phyloP scores from a whole-genome alignment of 805 yeast genomes.

The Metschnikowia proteae region DNA sequence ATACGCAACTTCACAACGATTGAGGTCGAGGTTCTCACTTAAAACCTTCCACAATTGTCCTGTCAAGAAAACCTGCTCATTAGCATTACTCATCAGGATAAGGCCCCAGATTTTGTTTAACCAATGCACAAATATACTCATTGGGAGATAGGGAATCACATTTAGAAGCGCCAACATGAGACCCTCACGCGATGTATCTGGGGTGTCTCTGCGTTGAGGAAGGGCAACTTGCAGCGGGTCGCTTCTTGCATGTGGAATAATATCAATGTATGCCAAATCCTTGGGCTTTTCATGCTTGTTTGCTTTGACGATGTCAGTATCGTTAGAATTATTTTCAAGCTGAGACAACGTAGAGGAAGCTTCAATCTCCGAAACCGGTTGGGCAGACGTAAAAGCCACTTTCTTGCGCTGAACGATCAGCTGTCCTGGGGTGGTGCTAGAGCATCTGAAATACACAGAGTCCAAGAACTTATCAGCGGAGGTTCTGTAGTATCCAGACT shows the following conservation, averaged over 20 bases:
- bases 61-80: slow-evolving; percentile 39
- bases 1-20: slow-evolving; percentile 51
- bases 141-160: slow-evolving; percentile 50
- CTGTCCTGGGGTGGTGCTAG: slow-evolving; percentile 31
- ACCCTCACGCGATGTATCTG: slow-evolving; percentile 48
- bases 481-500: slow-evolving; percentile 6
- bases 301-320: slow-evolving; percentile 24
- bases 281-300: slow-evolving; percentile 35
- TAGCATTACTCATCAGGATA: slow-evolving; percentile 26
- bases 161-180: slow-evolving; percentile 45
- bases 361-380: slow-evolving; percentile 34
- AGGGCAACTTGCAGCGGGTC: slow-evolving; percentile 1
- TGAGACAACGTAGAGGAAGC: slow-evolving; percentile 35
- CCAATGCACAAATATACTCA: slow-evolving; percentile 43
- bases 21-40: slow-evolving; percentile 55
- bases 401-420: slow-evolving; percentile 14
- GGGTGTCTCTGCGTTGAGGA: slow-evolving; percentile 20
- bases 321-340: slow-evolving; percentile 20
- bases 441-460: slow-evolving; percentile 40
- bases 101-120: slow-evolving; percentile 41
- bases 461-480: slow-evolving; percentile 39
- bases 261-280: slow-evolving; percentile 15
- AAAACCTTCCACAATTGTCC: slow-evolving; percentile 50
- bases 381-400: slow-evolving; percentile 31
- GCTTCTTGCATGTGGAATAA: slow-evolving; percentile 15